Evolutionary conservation across 1,284 basidiomycete genomes (phyloP).

Genomic region (Cryptococcus amylolentus): DNA sequence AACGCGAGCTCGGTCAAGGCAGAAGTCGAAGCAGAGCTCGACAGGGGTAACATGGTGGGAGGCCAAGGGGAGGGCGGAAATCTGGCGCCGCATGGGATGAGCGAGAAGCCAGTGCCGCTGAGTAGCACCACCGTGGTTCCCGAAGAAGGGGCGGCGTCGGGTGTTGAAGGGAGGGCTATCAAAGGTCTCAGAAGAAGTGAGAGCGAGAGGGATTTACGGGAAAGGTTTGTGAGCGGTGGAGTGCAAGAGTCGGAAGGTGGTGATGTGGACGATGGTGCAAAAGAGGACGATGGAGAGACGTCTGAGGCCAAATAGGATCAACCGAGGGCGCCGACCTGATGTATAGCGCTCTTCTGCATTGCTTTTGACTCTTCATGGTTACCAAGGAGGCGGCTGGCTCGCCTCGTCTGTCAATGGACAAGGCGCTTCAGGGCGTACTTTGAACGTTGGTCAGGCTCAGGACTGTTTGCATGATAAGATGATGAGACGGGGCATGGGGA

Average conservation of each 20-base stretch:
- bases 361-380: too few relatives aligned
- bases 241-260: constrained; percentile 13
- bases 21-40: not conserved
- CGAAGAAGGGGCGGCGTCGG: constrained; percentile 1
- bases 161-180: constrained; percentile 23
- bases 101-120: constrained; percentile 44
- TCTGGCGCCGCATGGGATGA: constrained; percentile 48
- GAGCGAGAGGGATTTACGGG: constrained; percentile 16
- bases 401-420: too few relatives aligned
- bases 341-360: too few relatives aligned
- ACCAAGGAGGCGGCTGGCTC: too few relatives aligned
- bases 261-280: not conserved
- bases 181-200: constrained; percentile 31
- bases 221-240: constrained; percentile 24
- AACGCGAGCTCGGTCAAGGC: not conserved
- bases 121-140: constrained; percentile 40
- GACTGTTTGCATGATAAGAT: too few relatives aligned
- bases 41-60: constrained; percentile 5
- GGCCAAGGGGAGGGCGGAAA: constrained; percentile 43
- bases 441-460: too few relatives aligned
- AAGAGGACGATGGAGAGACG: not conserved
- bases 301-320: too few relatives aligned
- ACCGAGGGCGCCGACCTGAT: too few relatives aligned
- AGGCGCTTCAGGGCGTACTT: too few relatives aligned
- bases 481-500: too few relatives aligned